Evolutionary conservation across 345 rosid species (phyloP).

Genomic region (Syzygium jambos): DNA sequence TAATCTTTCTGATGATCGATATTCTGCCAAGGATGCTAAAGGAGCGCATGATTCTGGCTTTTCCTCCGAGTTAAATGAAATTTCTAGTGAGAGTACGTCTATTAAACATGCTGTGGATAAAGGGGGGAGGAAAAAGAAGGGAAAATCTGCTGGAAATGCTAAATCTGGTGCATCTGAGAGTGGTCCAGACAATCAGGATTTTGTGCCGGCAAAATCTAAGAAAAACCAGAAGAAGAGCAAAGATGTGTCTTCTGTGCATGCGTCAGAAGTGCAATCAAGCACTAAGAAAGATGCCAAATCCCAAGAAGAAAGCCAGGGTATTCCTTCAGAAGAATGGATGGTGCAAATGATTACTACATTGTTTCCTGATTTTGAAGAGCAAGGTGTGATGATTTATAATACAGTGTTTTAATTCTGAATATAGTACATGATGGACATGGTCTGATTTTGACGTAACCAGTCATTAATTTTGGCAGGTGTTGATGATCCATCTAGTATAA

Average conservation of each 20-base stretch:
- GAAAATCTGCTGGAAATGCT: conserved; percentile 45
- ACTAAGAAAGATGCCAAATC: conserved; percentile 56
- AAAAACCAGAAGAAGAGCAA: conserved; percentile 79
- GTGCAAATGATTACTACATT: conserved; percentile 45
- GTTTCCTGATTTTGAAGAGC: conserved; percentile 82
- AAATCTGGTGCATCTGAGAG: conserved; percentile 41
- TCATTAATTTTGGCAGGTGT: conserved; percentile 40
- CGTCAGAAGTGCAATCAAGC: conserved; percentile 45
- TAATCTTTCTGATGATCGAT: conserved; percentile 16
- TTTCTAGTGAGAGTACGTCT: conserved; percentile 31
- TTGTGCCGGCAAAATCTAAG: conserved; percentile 59
- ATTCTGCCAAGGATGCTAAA: conserved; percentile 32
- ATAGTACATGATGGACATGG: not conserved
- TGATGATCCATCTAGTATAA: conserved; percentile 49
- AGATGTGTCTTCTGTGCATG: conserved; percentile 51
- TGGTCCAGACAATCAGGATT: conserved; percentile 52
- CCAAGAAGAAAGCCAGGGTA: conserved; percentile 44
- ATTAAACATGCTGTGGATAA: conserved; percentile 36
- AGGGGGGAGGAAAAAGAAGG: conserved; percentile 79
- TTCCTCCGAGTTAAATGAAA: conserved; percentile 40
- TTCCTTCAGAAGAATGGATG: conserved; percentile 79
- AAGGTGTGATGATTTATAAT: conserved; percentile 33
- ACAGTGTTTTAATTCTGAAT: not conserved
- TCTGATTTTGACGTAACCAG: conserved; percentile 1
- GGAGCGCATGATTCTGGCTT: conserved; percentile 29